A percentile compares a stretch with the other conserved stretches of the same genome.
Conservation (phyloP, 1,139 yeast genomes). For the Debaryomyces coudertii region DNA sequence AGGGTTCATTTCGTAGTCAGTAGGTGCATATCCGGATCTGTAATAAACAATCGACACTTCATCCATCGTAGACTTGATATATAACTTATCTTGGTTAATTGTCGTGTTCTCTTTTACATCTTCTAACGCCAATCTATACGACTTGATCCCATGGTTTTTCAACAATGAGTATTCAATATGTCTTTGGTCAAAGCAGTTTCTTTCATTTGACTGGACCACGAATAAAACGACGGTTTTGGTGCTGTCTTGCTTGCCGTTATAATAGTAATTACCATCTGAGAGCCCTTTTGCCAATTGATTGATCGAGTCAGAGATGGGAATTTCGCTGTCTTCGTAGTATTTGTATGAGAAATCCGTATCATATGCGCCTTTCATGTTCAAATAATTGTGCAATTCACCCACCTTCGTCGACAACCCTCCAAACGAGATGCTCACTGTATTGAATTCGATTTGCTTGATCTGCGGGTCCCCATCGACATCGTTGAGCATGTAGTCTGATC, state of each 20-base stretch:
- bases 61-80: slow-evolving; percentile 55
- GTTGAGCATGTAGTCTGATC: slow-evolving; percentile 89
- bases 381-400: slow-evolving; percentile 70
- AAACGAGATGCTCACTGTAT: slow-evolving; percentile 93
- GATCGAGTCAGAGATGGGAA: slow-evolving; percentile 72
- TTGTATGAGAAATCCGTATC: slow-evolving; percentile 35
- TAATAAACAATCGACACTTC: slow-evolving; percentile 89
- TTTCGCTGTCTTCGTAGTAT: slow-evolving; percentile 49
- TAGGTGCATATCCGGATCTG: slow-evolving; percentile 86
- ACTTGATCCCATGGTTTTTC: slow-evolving; percentile 55
- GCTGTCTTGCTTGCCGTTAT: slow-evolving; percentile 33
- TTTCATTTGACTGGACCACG: slow-evolving; percentile 81
- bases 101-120: slow-evolving; percentile 53
- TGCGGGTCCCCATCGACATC: slow-evolving; percentile 34
- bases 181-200: slow-evolving; percentile 91
- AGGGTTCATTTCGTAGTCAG: slow-evolving; percentile 60
- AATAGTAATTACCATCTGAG: slow-evolving; percentile 63
- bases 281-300: slow-evolving; percentile 68
- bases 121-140: slow-evolving; percentile 68
- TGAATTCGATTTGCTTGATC: slow-evolving; percentile 93
- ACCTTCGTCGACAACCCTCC: slow-evolving; percentile 87
- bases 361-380: slow-evolving; percentile 61
- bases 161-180: slow-evolving; percentile 73
- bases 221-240: slow-evolving; percentile 64
- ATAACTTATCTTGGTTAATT: slow-evolving; percentile 48